Base-by-base conservation (phyloP, 306 rosid genomes). In the Glycine tomentella region DNA sequence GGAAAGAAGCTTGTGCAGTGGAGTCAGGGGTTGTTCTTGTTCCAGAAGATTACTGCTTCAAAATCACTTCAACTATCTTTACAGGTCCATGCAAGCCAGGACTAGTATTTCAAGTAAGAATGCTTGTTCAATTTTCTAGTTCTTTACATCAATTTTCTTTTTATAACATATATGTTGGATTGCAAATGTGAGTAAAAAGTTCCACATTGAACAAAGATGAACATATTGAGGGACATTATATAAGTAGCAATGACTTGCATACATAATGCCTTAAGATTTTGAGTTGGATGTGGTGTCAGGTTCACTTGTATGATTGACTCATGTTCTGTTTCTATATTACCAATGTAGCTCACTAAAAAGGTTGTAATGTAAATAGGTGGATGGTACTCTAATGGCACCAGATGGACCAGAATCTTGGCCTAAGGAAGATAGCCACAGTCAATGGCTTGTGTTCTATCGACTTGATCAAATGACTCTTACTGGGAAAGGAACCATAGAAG, bases 31-130 rank as follows among this genome's bases (percentile, higher is more conserved):
- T 93, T 38, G 63, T 96, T 72, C 75, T 96, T 40, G 93, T 90
- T 80, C 99, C 99, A 0, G 57, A 80, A 9, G 66, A 86, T 53
- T 80, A 87, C 66, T 46, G 83, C 49, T 96, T 96, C 74, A 93
- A 55, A 69, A 92, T 96, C 73, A 96, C 94, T 78, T 96, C 99
- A 4, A 93, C 97, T 0, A 96, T 96, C 69, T 96, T 96, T 44
- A 76, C 97, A 4, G 99, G 99, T 50, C 98, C 99, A 16, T 96
- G 99, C 90, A 87, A 88, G 78, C 98, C 97, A 17, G 97, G 99
- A 78, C 87, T 96, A 12, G 92, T 90, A 8, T 89, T 96, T 78
- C 95, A 95, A 86, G 99, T 93, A 78, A 92, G 89, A 57, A n/a
- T 74, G 56, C 49, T 20, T 72, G 3, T 9, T 16, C 0, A 15